These are phyloP conservation scores for Coemansia sp. DNA, from an alignment of 192 early-diverging fungal species.

Conservation along the genomic window DNA sequence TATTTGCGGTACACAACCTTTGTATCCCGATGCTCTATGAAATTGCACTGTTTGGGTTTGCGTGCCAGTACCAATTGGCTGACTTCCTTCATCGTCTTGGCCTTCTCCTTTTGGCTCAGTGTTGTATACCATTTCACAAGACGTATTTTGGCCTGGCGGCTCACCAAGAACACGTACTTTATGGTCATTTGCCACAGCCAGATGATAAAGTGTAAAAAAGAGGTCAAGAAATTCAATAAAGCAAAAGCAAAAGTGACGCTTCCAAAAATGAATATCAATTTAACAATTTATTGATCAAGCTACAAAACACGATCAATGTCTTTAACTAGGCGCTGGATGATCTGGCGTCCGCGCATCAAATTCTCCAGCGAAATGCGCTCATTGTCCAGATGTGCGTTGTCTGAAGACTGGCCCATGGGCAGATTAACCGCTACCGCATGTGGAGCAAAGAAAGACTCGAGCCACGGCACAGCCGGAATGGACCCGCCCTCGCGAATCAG, in stretches of 20 bases:
- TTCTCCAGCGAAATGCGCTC: slow-evolving; percentile 73
- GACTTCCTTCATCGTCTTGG: slow-evolving; percentile 92
- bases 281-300: not conserved
- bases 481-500: slow-evolving; percentile 79
- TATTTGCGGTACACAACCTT: slow-evolving; percentile 87
- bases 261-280: not conserved
- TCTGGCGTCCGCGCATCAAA: slow-evolving; percentile 63
- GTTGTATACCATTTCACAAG: slow-evolving; percentile 82
- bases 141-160: slow-evolving; percentile 79
- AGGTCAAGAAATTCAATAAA: not conserved
- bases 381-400: slow-evolving; percentile 77
- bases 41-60: slow-evolving; percentile 96
- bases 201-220: not conserved
- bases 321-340: slow-evolving; percentile 58
- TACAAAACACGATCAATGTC: not conserved
- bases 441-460: slow-evolving; percentile 62
- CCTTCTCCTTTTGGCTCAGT: slow-evolving; percentile 83
- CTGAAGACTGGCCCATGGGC: slow-evolving; percentile 77
- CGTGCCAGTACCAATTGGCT: slow-evolving; percentile 84
- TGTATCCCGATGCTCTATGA: slow-evolving; percentile 92
- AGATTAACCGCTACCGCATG: slow-evolving; percentile 68
- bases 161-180: slow-evolving; percentile 77
- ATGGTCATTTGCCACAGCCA: slow-evolving; percentile 28
- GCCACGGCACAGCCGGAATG: slow-evolving; percentile 73
- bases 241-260: not conserved